Conservation (phyloP, 1,284 basidiomycete species). For the Apiotrichum mycotoxinovorans region DNA sequence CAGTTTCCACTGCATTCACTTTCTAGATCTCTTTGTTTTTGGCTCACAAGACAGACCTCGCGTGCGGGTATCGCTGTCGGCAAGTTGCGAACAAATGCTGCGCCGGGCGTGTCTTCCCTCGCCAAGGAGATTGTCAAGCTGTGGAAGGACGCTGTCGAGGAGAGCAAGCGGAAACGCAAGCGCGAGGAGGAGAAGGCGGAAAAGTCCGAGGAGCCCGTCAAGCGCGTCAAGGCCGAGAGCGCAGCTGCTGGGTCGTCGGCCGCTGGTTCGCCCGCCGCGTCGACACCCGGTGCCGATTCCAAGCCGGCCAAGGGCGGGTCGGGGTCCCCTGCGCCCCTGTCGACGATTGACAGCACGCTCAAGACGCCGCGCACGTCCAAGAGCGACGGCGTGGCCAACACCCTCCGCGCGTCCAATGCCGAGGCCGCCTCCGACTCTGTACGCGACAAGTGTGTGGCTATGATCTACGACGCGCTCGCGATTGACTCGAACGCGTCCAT, state of each 20-base stretch:
- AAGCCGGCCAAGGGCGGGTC: constrained; percentile 4
- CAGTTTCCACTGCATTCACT: no score
- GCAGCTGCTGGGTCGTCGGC: constrained; percentile 1
- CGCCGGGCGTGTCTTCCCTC: constrained; percentile 70
- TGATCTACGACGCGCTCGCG: constrained; percentile 87
- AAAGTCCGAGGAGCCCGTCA: constrained; percentile 30
- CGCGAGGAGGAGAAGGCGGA: constrained; percentile 27
- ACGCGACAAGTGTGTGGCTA: constrained; percentile 81
- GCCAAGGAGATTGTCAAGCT: constrained; percentile 91
- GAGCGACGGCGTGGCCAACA: constrained; percentile 60
- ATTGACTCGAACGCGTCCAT: constrained; percentile 66
- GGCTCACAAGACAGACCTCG: constrained; percentile 52
- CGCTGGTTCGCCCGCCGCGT: constrained; percentile 7
- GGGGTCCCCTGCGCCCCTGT: constrained; percentile 23
- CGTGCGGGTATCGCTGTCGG: constrained; percentile 90
- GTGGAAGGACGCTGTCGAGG: constrained; percentile 83
- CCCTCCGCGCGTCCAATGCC: constrained; percentile 40
- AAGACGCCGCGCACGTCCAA: constrained; percentile 61
- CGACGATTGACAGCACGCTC: constrained; percentile 52
- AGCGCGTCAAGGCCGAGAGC: constrained; percentile 37
- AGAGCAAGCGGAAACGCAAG: constrained; percentile 59
- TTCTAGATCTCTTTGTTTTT: no score
- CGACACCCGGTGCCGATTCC: constrained; percentile 2
- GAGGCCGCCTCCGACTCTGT: constrained; percentile 57
- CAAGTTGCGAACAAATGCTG: constrained; percentile 72